Percentiles rank a stretch among this genome's conserved stretches.
Conservation (phyloP, 2,329 filamentous ascomycete genomes). For the Calonectria hongkongensis region DNA sequence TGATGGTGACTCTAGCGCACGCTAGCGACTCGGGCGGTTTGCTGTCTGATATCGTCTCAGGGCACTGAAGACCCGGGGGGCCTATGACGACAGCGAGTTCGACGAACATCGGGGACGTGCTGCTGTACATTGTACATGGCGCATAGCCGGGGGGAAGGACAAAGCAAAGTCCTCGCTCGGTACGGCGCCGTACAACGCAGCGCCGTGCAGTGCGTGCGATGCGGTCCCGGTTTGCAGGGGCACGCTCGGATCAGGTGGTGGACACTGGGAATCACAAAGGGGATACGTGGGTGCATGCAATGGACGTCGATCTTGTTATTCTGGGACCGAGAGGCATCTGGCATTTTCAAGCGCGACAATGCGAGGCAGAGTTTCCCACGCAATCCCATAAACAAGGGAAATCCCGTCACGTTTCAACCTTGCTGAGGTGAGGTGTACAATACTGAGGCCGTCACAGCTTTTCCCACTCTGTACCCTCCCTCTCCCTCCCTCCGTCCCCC, state of each 20-base stretch:
- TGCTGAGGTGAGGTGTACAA: no score
- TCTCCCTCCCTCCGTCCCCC: not conserved
- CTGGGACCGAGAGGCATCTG: conserved; percentile 12
- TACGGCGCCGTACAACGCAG: conserved; percentile 14
- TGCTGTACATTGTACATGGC: conserved; percentile 5
- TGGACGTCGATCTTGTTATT: conserved; percentile 14
- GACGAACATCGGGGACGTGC: conserved; percentile 24
- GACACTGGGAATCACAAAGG: not conserved
- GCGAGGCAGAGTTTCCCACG: conserved; percentile 11
- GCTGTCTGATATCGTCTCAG: not conserved
- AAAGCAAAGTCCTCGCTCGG: conserved; percentile 6
- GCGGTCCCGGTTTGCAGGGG: conserved; percentile 19
- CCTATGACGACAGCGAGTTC: conserved; percentile 3
- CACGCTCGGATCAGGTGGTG: conserved; percentile 10
- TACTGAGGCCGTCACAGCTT: conserved; percentile 7
- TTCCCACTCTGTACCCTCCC: no score
- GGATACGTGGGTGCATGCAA: conserved; percentile 18
- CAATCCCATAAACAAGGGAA: conserved; percentile 15
- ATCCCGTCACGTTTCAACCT: conserved; percentile 21
- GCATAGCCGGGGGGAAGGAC: conserved; percentile 6
- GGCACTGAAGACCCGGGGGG: not conserved
- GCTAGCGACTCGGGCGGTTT: conserved; percentile 11
- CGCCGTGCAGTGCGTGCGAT: conserved; percentile 6
- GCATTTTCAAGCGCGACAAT: conserved; percentile 1
- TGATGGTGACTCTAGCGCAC: not conserved